Percentiles rank a stretch among this genome's conserved stretches.
These are phyloP conservation scores for Ganoderma leucocontextum DNA, from an alignment of 1,284 basidiomycete genomes.

Conservation along the genomic window DNA sequence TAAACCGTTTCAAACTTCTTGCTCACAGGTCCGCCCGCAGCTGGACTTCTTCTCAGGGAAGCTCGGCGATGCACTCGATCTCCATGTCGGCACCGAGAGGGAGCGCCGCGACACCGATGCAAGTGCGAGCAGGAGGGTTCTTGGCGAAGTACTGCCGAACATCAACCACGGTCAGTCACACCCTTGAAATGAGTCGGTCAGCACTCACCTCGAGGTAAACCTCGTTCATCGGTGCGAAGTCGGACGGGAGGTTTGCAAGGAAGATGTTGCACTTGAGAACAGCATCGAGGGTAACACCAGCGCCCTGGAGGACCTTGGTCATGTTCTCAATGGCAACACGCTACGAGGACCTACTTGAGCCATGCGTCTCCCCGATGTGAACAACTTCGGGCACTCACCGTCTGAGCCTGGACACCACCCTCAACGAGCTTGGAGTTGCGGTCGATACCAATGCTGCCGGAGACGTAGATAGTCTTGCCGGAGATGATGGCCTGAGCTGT, in stretches of 20 bases:
- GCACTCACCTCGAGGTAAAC: constrained; percentile 55
- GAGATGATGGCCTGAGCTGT: constrained; percentile 59
- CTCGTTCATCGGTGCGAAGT: constrained; percentile 63
- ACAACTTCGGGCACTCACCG: constrained; percentile 46
- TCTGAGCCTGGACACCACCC: constrained; percentile 62
- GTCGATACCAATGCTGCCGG: constrained; percentile 65
- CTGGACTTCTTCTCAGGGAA: constrained; percentile 35
- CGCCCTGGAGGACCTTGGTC: constrained; percentile 61
- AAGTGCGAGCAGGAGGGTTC: constrained; percentile 65
- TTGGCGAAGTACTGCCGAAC: constrained; percentile 57
- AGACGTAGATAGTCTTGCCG: constrained; percentile 61
- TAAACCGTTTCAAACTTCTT: neutral
- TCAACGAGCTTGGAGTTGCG: constrained; percentile 57
- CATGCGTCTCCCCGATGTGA: neutral
- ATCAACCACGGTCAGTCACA: neutral
- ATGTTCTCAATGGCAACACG: constrained; percentile 66
- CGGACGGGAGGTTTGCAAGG: constrained; percentile 57
- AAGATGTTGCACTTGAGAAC: constrained; percentile 72
- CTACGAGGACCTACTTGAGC: constrained; percentile 42
- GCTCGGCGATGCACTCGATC: constrained; percentile 70
- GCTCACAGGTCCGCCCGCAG: neutral
- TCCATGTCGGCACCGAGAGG: constrained; percentile 70
- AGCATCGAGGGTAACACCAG: constrained; percentile 64
- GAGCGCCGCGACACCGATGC: constrained; percentile 67
- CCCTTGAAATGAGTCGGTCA: neutral